Evolutionary conservation across 495 filamentous ascomycete genomes (phyloP), one percentile per base, ranked within the genome.

Genomic region (Wilcoxina mikolae): DNA sequence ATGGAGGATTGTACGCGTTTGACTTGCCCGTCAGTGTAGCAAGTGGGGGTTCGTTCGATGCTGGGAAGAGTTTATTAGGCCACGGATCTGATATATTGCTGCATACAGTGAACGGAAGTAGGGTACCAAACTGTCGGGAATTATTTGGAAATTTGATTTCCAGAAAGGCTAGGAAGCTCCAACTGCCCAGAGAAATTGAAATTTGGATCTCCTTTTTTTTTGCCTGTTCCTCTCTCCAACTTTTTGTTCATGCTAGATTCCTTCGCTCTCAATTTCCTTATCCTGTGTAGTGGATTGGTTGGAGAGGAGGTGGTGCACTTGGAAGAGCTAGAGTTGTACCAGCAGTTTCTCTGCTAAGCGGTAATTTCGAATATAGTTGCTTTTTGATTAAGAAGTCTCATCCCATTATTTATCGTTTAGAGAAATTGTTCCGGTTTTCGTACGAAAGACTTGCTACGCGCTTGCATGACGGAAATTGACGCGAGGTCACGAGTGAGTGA

Each of bases 61-160:
- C n/a, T n/a, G n/a, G n/a, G n/a, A n/a, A n/a, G n/a, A n/a, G n/a
- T n/a, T n/a, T n/a, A n/a, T n/a, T n/a, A n/a, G n/a, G n/a, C n/a
- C 7, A 20, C 39, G 39, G 39, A 43, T 43, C 39, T 43, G 39
- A 43, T 43, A 43, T 43, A 15, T 35, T 43, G 39, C 39, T 43
- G 39, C 39, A 43, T 43, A 18, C 4, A 43, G 17, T 12, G 39
- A 4, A 20, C 39, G 39, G 39, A 43, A 43, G 7, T 10, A 18
- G 39, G 10, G 39, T 12, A 43, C 39, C 39, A 43, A 43, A 20
- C 39, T 20, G 39, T 43, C 39, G 39, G 39, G 39, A 43, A 43
- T 20, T 9, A 35, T 20, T 35, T 35, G 31, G 31, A 35, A 35
- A 35, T 35, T 35, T 35, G 31, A 35, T 15, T 15, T 7, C n/a